Base-by-base conservation (phyloP, 306 rosid species). In the Acacia acuminata region DNA sequence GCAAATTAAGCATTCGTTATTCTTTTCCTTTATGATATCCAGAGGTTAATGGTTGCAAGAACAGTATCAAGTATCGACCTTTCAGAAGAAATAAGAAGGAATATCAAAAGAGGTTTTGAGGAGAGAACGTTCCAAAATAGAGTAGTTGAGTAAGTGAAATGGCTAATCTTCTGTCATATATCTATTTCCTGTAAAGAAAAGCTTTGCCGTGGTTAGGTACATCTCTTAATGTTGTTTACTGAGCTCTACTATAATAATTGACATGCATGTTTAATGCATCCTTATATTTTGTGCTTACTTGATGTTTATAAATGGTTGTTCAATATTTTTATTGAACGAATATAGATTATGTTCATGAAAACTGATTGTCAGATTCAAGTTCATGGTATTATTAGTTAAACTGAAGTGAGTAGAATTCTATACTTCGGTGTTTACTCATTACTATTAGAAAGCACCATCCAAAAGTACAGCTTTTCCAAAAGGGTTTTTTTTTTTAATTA, bases 1-100 rank as follows among this genome's bases (percentile, higher is more conserved):
- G 80, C 53, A 61, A 22, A 12, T 47, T 70, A 65, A 81, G 76
- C 79, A 86, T 86, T 82, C 80, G 65, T 61, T 69, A 74, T 84
- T 82, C 79, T 79, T 86, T 82, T 48, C 43, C 76, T 71, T 38
- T 13, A 56, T 43, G 50, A 70, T 81, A 76, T 82, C 77, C 48
- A 48, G 8, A 45, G 43, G 65, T 77, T 55, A 56, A 34, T 65
- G 66, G 73, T 48, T 76, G 53, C 48, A 56, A 61, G 75, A 38
- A 22, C 43, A 63, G 30, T 63, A 17, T 45, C 60, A 79, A 81
- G 36, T 78, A 30, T 53, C 76, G 64, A 82, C 51, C 44, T 34
- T 72, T 81, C 53, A 43, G 61, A 81, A 53, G 63, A 76, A 80
- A 79, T 12, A 34, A 53, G 67, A 42, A 72, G 82, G 25, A 77